Evolutionary conservation across 2,329 filamentous ascomycete genomes (phyloP), one percentile per base, ranked within the genome.

Genomic region (Cladosporium colombiae): DNA sequence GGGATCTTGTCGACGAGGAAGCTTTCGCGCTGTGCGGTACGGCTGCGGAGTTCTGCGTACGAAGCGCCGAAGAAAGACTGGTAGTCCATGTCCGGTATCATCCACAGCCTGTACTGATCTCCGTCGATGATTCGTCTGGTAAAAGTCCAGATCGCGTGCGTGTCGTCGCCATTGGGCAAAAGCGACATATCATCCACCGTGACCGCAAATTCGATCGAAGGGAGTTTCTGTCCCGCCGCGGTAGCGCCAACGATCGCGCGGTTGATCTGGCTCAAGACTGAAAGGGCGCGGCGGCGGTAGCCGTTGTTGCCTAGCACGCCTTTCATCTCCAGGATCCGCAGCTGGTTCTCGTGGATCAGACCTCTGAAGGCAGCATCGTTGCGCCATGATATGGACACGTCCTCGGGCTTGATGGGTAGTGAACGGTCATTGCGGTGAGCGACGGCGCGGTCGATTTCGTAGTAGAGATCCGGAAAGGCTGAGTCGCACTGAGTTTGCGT

Each of bases 21-120:
- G 2, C 65, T 59, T 37, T 74, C 72, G 23, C 72, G 68, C 55
- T 66, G 62, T 23, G 67, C 61, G n/a, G 66, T 69, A 35, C 66
- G 68, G 16, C 62, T 44, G 37, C 71, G 70, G 44, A 68, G 60
- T 25, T 67, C 63, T 5, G 67, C 66, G 58, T 70, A 71, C 1
- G 69, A 65, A 11, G 65, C 70, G 5, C 70, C 61, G 59, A 60
- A 59, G 35, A 81, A 82, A 13, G 78, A 76, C 80, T 80, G 84
- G 73, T 81, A 83, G 35, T 80, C 81, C 67, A 84, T 84, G 66
- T 84, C 82, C 0, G 83, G 82, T 75, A 84, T 83, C 25, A 84
- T 73, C 82, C 83, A 85, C 16, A 77, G 72, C 8, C 72, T 72
- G 37, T 81, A 77, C n/a, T 77, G 74, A 10, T 76, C 40, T 69